Conservation (phyloP, 2,329 filamentous ascomycete species). For the Cercospora sp. region DNA sequence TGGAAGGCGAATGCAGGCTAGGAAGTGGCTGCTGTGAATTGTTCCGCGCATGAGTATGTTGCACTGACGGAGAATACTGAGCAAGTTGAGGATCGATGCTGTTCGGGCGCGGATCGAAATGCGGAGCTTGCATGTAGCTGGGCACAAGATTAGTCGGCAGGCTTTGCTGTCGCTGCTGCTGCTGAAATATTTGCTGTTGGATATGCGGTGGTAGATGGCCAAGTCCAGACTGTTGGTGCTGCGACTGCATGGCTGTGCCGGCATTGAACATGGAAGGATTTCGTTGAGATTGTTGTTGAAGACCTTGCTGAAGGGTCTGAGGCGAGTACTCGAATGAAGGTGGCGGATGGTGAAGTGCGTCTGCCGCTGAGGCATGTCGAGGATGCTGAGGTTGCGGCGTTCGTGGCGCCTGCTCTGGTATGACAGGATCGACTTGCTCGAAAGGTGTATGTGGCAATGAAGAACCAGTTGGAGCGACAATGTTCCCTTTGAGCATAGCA, state of each 20-base stretch:
- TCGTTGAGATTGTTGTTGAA: slow-evolving; percentile 32
- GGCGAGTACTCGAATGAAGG: slow-evolving; percentile 52
- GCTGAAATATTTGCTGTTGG: slow-evolving; percentile 30
- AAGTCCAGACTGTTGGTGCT: slow-evolving; percentile 29
- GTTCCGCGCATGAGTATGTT: not conserved
- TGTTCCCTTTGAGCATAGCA: slow-evolving; percentile 54
- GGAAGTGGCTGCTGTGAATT: not conserved
- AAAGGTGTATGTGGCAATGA: slow-evolving; percentile 46
- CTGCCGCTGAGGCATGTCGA: slow-evolving; percentile 47
- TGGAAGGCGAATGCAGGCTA: not conserved
- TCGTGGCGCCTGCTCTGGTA: slow-evolving; percentile 53
- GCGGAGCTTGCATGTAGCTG: slow-evolving; percentile 11
- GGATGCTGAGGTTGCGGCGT: slow-evolving; percentile 58
- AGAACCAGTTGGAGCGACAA: slow-evolving; percentile 20
- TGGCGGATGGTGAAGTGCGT: slow-evolving; percentile 49
- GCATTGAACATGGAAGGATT: slow-evolving; percentile 22
- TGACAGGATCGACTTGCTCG: slow-evolving; percentile 53
- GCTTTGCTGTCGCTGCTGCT: slow-evolving; percentile 32
- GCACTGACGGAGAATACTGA: not conserved
- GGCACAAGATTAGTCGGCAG: slow-evolving; percentile 20
- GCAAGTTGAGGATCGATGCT: slow-evolving; percentile 3
- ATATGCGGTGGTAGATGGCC: slow-evolving; percentile 28
- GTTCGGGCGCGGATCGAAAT: slow-evolving; percentile 11
- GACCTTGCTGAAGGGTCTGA: slow-evolving; percentile 39
- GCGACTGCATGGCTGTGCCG: slow-evolving; percentile 18